Percentiles rank a stretch among this genome's conserved stretches.
Evolutionary conservation across 148 eudicot genomes (phyloP).

Genomic region (Chenopodium album): DNA sequence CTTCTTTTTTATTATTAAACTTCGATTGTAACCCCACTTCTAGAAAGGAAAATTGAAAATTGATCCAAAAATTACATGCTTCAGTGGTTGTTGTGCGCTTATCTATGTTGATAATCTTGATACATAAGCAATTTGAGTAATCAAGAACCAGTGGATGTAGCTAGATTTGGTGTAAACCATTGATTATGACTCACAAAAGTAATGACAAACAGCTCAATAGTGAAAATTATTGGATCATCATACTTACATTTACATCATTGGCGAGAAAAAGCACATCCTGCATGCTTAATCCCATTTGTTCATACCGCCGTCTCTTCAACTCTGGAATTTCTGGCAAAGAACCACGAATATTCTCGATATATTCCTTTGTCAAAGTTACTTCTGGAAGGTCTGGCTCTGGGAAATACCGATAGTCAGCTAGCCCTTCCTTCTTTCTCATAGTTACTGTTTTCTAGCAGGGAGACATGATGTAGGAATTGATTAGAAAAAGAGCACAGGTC

Average conservation of each 20-base stretch:
- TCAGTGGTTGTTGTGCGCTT: background rate
- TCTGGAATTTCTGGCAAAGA: constrained; percentile 96
- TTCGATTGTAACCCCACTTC: background rate
- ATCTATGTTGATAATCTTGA: background rate
- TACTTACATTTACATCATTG: constrained; percentile 75
- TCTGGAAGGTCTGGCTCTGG: constrained; percentile 98
- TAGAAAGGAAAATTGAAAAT: background rate
- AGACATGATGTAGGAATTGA: constrained; percentile 27
- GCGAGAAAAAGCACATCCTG: constrained; percentile 92
- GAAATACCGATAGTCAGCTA: constrained; percentile 92
- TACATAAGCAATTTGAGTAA: background rate
- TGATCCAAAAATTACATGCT: background rate
- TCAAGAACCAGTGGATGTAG: background rate
- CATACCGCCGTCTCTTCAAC: constrained; percentile 84
- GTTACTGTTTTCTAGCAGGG: constrained; percentile 84
- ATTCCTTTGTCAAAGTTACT: constrained; percentile 63
- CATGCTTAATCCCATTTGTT: constrained; percentile 86
- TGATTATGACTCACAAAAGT: background rate
- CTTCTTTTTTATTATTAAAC: background rate
- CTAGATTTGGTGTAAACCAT: constrained; percentile 1
- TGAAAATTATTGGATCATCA: background rate
- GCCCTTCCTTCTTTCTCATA: constrained; percentile 99
- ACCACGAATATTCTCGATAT: constrained; percentile 51
- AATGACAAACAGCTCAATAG: background rate
- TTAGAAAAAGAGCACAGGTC: constrained; percentile 19